phyloP scores from a whole-genome alignment of 768 basidiomycete species.

The Hortiboletus campestris region DNA sequence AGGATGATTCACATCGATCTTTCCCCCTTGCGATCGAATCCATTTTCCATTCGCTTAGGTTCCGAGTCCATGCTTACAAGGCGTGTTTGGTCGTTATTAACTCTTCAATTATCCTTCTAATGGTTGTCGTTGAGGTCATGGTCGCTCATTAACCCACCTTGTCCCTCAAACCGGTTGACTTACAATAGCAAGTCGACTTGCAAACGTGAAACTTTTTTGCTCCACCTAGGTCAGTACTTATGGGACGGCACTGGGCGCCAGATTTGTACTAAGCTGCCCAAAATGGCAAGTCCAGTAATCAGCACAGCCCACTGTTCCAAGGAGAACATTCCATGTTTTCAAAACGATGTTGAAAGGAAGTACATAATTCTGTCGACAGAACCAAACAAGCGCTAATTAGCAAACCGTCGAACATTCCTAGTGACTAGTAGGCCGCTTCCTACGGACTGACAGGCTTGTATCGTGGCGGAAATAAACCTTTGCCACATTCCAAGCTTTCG shows the following conservation, averaged over 20 bases:
- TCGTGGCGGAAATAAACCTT: conserved; percentile 15
- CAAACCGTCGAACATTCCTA: conserved; percentile 1
- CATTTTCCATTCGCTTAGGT: neutral
- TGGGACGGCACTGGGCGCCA: neutral
- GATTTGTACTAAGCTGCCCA: conserved; percentile 2
- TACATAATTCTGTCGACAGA: conserved; percentile 21
- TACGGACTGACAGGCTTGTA: neutral
- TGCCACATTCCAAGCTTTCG: neutral
- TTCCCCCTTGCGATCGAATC: neutral
- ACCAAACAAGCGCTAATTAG: conserved; percentile 16
- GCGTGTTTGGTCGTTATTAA: conserved; percentile 11
- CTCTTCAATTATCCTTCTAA: neutral
- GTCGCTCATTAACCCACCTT: neutral
- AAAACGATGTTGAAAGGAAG: neutral
- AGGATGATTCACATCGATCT: neutral
- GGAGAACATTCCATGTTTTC: conserved; percentile 25
- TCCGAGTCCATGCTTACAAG: conserved; percentile 13
- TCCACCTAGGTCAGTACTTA: neutral
- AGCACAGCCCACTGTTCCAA: conserved; percentile 22
- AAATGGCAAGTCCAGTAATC: conserved; percentile 18
- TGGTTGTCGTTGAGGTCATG: neutral
- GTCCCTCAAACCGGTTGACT: neutral
- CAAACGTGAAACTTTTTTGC: neutral
- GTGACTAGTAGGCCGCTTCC: neutral
- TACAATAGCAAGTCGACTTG: neutral